A percentile compares a stretch with the other conserved stretches of the same genome.
Conservation (phyloP, 306 rosid species). For the Glycyrrhiza uralensis region DNA sequence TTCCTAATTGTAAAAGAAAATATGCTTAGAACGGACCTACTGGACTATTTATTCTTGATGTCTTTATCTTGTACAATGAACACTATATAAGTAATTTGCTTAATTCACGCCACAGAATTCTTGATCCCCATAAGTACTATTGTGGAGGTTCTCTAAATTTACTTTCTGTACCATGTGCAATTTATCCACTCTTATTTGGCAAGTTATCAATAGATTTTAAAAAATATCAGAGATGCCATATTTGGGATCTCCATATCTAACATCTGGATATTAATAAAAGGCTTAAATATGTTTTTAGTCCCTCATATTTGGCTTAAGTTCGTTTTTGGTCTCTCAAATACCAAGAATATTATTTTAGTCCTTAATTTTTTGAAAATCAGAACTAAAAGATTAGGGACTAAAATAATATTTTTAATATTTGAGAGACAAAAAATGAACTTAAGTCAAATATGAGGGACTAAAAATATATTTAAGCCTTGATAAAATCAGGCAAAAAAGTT, state of each 20-base stretch:
- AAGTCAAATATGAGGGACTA: too few relatives aligned
- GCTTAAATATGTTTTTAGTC: too few relatives aligned
- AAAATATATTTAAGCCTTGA: too few relatives aligned
- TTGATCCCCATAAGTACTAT: background rate
- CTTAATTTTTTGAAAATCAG: too few relatives aligned
- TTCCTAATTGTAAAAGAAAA: conserved; percentile 20
- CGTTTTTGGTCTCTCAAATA: too few relatives aligned
- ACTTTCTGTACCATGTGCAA: background rate
- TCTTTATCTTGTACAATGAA: conserved; percentile 5
- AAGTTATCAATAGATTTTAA: background rate
- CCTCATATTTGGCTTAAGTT: too few relatives aligned
- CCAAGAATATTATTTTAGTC: too few relatives aligned
- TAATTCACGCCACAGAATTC: background rate
- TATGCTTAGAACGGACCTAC: conserved; percentile 13
- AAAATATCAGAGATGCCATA: background rate
- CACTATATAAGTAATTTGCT: background rate
- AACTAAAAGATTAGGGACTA: too few relatives aligned
- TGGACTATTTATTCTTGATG: background rate
- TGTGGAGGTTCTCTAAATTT: background rate
- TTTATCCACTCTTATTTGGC: conserved; percentile 9
- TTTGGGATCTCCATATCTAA: conserved; percentile 22
- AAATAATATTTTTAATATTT: too few relatives aligned
- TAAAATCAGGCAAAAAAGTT: background rate
- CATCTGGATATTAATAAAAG: conserved; percentile 16
- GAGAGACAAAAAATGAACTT: too few relatives aligned